These are phyloP conservation scores for Microcyclosporella mali DNA, from an alignment of 2,329 filamentous ascomycete genomes.

Conservation along the genomic window DNA sequence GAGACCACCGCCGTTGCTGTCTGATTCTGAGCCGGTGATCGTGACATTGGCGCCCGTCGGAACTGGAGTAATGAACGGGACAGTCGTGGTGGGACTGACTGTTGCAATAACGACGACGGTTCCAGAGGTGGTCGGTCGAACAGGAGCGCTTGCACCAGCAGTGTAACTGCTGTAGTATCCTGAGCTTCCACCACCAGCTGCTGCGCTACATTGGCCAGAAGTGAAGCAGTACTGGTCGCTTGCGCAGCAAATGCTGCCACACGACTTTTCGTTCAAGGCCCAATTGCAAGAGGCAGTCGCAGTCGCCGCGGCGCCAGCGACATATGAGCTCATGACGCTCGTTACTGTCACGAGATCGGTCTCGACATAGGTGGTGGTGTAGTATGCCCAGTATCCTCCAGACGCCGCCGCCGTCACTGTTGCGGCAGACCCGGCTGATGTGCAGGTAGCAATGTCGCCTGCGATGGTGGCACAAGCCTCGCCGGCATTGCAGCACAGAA, in stretches of 20 bases:
- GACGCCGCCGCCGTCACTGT: constrained; percentile 24
- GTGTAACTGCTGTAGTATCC: constrained; percentile 48
- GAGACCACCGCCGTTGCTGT: constrained; percentile 39
- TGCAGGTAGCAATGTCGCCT: constrained; percentile 45
- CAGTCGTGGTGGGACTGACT: constrained; percentile 40
- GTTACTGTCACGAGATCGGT: constrained; percentile 49
- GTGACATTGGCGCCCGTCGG: constrained; percentile 46
- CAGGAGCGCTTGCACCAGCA: constrained; percentile 50
- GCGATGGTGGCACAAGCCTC: constrained; percentile 47
- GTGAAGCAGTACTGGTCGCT: constrained; percentile 61
- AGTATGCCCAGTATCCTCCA: constrained; percentile 46
- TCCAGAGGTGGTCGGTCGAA: constrained; percentile 48
- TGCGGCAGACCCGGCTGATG: constrained; percentile 15
- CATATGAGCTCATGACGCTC: constrained; percentile 47
- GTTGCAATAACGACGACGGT: constrained; percentile 49
- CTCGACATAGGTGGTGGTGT: constrained; percentile 52
- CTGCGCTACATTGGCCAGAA: constrained; percentile 53
- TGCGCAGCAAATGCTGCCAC: constrained; percentile 65
- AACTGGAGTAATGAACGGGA: constrained; percentile 48
- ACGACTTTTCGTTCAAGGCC: constrained; percentile 50
- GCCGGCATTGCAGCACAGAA: constrained; percentile 45
- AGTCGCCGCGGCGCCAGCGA: constrained; percentile 27
- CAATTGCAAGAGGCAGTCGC: constrained; percentile 40
- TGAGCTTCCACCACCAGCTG: constrained; percentile 42
- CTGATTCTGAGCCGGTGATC: constrained; percentile 30